Base-by-base conservation (phyloP, 2,329 filamentous ascomycete genomes). In the Coniochaeta hoffmannii region DNA sequence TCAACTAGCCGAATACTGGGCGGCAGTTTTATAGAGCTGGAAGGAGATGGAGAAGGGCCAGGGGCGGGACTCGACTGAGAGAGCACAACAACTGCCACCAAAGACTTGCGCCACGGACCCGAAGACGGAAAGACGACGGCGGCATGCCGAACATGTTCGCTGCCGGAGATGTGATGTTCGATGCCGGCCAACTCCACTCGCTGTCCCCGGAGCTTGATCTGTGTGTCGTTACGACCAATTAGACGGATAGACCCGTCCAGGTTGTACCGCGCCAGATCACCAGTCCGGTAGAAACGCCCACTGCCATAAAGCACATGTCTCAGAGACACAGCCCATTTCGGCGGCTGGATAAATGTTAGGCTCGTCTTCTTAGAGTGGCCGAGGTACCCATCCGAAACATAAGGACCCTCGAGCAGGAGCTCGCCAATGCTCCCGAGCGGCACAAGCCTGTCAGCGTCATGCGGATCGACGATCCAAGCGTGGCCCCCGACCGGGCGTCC, bases 81-180 rank as follows among this genome's bases (percentile, higher is more conserved):
- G 11, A 34, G 10, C 4, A 72, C 35, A 10, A 38, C 15, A n/a
- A 38, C 15, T 5, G 35, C 35, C 35, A 38, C 35, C 15, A 38
- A n/a, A 6, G 35, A 17, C 35, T 38, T 38, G 15, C 17, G 35
- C 35, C 44, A 24, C 5, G 44, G 19, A 14, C 44, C 44, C 7
- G 17, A 15, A 15, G 8, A 8, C 44, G 22, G 19, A 19, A 28
- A 26, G 19, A 49, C 7, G 14, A 26, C 44, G 22, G 26, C 22
- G 44, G 52, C 81, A 68, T n/a, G 79, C 80, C 68, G 81, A 74
- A 64, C 86, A 80, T 12, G 82, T 81, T 58, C 77, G 84, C 26
- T 80, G 76, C 66, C 66, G 64, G n/a, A 12, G 30, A 32, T 22
- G 24, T 54, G 52, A 14, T 54, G 36, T 22, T 72, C 77, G 53